Evolutionary conservation across 306 rosid genomes (phyloP).

Genomic region (Quercus agrifolia): DNA sequence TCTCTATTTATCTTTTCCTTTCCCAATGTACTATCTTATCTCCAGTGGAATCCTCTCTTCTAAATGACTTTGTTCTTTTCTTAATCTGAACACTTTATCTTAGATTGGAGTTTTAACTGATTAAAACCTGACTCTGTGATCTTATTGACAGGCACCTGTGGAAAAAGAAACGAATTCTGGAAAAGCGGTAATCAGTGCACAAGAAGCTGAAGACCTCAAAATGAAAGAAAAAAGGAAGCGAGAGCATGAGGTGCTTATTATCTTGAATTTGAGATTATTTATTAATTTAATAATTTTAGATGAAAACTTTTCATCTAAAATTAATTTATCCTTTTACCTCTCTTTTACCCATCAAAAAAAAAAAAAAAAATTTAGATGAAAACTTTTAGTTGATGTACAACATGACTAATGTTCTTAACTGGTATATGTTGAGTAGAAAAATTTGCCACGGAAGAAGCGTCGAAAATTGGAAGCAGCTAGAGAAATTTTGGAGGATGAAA

Average conservation of each 20-base stretch:
- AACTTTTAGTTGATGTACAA: neutral
- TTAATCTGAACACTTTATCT: neutral
- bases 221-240: conserved; percentile 89
- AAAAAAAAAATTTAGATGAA: neutral
- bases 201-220: conserved; percentile 74
- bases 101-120: conserved; percentile 8
- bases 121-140: conserved; percentile 2
- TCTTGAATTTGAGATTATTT: neutral
- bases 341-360: too few relatives aligned
- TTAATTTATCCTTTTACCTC: too few relatives aligned
- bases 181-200: conserved; percentile 65
- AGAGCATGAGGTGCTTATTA: conserved; percentile 65
- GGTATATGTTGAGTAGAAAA: conserved; percentile 48
- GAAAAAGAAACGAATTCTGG: conserved; percentile 46
- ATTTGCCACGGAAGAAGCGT: conserved; percentile 85
- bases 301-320: neutral
- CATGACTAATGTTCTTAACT: neutral
- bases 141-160: conserved; percentile 44
- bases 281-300: neutral
- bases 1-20: neutral
- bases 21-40: neutral
- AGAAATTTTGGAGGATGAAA: conserved; percentile 90
- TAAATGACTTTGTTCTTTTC: neutral
- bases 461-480: conserved; percentile 92
- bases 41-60: neutral